A percentile compares a stretch with the other conserved stretches of the same genome.
Conservation (phyloP, 1,284 basidiomycete species). For the Ustilago sp. region DNA sequence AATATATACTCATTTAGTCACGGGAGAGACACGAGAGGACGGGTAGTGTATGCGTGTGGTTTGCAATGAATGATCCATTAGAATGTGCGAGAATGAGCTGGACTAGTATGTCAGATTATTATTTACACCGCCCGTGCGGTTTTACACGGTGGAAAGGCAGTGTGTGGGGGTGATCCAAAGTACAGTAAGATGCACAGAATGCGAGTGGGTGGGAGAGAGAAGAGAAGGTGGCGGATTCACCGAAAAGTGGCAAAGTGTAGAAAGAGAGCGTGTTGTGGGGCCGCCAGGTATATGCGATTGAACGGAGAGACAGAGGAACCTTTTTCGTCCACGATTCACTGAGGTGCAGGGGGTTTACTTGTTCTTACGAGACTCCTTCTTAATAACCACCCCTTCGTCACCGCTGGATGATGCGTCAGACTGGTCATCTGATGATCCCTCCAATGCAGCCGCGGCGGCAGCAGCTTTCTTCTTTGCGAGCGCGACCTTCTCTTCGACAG, state of each 20-base stretch:
- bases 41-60: no score
- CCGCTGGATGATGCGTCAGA: slow-evolving; percentile 37
- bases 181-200: slow-evolving; percentile 1
- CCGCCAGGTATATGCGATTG: slow-evolving; percentile 15
- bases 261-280: not conserved
- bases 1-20: not conserved
- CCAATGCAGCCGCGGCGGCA: slow-evolving; percentile 1
- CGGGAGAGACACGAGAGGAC: not conserved
- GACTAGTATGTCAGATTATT: slow-evolving; percentile 7
- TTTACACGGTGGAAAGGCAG: not conserved
- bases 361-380: slow-evolving; percentile 41
- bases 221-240: not conserved
- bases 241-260: not conserved
- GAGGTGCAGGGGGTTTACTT: slow-evolving; percentile 18
- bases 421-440: slow-evolving; percentile 13
- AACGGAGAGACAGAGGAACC: not conserved
- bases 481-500: slow-evolving; percentile 28
- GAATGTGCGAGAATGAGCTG: slow-evolving; percentile 1
- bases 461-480: slow-evolving; percentile 24
- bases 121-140: slow-evolving; percentile 3
- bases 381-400: slow-evolving; percentile 46
- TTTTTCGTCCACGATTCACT: not conserved
- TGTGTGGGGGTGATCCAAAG: not conserved
- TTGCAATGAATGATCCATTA: slow-evolving; percentile 8
- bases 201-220: not conserved